Conservation (phyloP, 345 rosid species). For the Lepidium aucheri region DNA sequence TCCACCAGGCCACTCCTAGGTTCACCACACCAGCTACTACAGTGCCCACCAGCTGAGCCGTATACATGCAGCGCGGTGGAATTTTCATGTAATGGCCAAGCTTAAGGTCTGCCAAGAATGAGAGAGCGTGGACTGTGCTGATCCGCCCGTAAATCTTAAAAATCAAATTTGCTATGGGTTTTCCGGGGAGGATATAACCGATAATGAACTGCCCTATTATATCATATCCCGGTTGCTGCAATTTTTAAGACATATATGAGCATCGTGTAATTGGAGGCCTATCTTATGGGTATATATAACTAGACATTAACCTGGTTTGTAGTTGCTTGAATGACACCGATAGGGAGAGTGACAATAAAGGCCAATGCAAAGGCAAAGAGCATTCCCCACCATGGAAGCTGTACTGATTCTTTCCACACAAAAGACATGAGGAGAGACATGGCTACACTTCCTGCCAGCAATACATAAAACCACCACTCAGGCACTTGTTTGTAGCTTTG, state of each 20-base stretch:
- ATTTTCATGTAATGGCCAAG: conserved; percentile 99
- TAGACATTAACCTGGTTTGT: conserved; percentile 70
- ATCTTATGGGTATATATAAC: not conserved
- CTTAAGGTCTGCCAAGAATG: conserved; percentile 96
- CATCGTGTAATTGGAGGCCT: not conserved
- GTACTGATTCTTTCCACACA: conserved; percentile 70
- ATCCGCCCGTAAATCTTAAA: conserved; percentile 96
- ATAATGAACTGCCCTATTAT: conserved; percentile 96
- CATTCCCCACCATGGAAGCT: conserved; percentile 96
- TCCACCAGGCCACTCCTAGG: conserved; percentile 99
- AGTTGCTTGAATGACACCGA: conserved; percentile 98
- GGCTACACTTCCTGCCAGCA: conserved; percentile 49
- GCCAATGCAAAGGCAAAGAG: conserved; percentile 85
- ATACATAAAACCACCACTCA: conserved; percentile 76
- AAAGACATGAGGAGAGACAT: conserved; percentile 70
- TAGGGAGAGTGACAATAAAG: conserved; percentile 88
- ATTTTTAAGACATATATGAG: not conserved
- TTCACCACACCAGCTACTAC: conserved; percentile 68
- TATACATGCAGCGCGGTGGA: conserved; percentile 96
- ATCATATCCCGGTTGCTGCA: conserved; percentile 99
- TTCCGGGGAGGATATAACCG: conserved; percentile 82
- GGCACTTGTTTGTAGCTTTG: conserved; percentile 83
- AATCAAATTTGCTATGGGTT: conserved; percentile 88
- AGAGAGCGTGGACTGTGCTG: conserved; percentile 92
- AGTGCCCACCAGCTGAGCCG: conserved; percentile 93